Percentiles rank a stretch among this genome's conserved stretches.
These are phyloP conservation scores for Catunica adiposa DNA, from an alignment of 2,329 filamentous ascomycete genomes.

Conservation along the genomic window DNA sequence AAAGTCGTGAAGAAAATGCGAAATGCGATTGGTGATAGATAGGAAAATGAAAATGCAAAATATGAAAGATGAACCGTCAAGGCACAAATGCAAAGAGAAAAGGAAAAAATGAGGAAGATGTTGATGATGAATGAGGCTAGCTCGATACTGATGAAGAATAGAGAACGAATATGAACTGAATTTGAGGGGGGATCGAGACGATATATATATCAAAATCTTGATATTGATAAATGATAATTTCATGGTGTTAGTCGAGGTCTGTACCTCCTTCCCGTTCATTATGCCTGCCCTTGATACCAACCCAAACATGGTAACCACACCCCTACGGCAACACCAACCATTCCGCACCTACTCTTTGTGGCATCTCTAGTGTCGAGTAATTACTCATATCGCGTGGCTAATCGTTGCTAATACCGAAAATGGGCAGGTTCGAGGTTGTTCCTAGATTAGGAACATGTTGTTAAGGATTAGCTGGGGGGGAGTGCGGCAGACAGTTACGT, in stretches of 20 bases:
- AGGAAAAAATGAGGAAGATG: constrained; percentile 1
- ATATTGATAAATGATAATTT: not conserved
- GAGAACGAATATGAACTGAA: not conserved
- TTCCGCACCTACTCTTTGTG: too few relatives aligned
- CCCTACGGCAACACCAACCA: too few relatives aligned
- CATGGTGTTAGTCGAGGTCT: too few relatives aligned
- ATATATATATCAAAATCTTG: constrained; percentile 7
- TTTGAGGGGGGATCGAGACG: not conserved
- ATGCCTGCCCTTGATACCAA: too few relatives aligned
- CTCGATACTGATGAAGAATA: constrained; percentile 13
- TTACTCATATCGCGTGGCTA: too few relatives aligned
- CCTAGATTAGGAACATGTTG: not conserved
- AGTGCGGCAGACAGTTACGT: not conserved
- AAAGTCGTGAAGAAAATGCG: not conserved
- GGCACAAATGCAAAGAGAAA: constrained; percentile 9
- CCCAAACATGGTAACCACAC: too few relatives aligned
- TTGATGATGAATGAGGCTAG: constrained; percentile 5
- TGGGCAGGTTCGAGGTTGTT: not conserved
- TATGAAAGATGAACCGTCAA: constrained; percentile 3
- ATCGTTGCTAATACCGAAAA: too few relatives aligned
- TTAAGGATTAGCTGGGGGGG: not conserved
- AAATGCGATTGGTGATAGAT: not conserved
- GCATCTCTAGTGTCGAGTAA: too few relatives aligned
- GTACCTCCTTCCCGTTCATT: too few relatives aligned
- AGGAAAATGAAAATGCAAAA: not conserved